These are phyloP conservation scores for Rusavskia elegans DNA, from an alignment of 495 filamentous ascomycete genomes.

Conservation along the genomic window DNA sequence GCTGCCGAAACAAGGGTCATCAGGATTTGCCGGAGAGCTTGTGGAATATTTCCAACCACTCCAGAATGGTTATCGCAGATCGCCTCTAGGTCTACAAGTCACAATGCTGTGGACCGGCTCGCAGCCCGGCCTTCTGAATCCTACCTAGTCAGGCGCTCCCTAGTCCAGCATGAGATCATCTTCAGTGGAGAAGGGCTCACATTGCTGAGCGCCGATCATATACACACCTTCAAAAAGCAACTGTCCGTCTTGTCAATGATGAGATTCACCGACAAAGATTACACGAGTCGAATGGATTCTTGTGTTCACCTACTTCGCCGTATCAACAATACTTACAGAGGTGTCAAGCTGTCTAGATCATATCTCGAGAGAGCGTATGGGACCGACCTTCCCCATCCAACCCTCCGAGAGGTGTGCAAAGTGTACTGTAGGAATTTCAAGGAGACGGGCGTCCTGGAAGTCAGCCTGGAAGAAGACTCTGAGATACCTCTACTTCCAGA, in stretches of 20 bases:
- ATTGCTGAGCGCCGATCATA: constrained; percentile 49
- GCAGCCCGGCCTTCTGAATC: constrained; percentile 3
- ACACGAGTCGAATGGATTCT: constrained; percentile 28
- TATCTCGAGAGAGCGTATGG: constrained; percentile 11
- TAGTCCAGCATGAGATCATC: constrained; percentile 51
- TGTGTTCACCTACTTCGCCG: constrained; percentile 42
- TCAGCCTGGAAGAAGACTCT: not conserved
- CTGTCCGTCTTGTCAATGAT: constrained; percentile 38
- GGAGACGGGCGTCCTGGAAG: constrained; percentile 8
- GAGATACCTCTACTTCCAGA: not conserved
- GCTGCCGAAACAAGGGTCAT: constrained; percentile 23
- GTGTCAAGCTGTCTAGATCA: constrained; percentile 6
- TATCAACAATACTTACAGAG: constrained; percentile 21
- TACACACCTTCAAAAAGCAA: constrained; percentile 57
- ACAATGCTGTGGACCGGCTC: constrained; percentile 18
- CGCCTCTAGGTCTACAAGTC: constrained; percentile 23
- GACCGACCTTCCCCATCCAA: constrained; percentile 1
- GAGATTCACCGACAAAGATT: constrained; percentile 12
- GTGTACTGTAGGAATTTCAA: constrained; percentile 5
- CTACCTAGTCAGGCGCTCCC: constrained; percentile 47
- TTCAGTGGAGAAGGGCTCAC: constrained; percentile 57
- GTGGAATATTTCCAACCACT: constrained; percentile 27
- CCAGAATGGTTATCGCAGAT: constrained; percentile 28
- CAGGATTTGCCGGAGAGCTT: constrained; percentile 25
- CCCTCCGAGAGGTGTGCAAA: constrained; percentile 6